Percentiles rank a stretch among this genome's conserved stretches.
Conservation (phyloP, 805 yeast genomes). For the Saccharomycopsis sp. region DNA sequence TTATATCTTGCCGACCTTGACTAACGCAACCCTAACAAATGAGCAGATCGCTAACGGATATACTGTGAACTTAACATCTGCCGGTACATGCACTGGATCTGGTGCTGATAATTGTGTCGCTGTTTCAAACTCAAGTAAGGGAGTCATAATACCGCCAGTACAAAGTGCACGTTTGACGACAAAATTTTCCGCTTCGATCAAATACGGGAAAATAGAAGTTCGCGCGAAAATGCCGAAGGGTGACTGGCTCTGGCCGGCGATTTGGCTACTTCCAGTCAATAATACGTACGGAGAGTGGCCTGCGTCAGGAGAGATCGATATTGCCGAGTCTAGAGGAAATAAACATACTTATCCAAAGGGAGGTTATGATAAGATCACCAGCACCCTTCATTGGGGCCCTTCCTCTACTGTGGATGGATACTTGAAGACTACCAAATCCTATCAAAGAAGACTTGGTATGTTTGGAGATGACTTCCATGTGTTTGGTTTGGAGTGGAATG, state of each 20-base stretch:
- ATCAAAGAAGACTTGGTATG: not conserved
- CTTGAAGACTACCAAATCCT: not conserved
- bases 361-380: not conserved
- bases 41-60: not conserved
- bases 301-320: not conserved
- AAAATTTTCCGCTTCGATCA: not conserved
- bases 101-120: not conserved
- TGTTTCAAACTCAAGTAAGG: not conserved
- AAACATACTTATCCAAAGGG: not conserved
- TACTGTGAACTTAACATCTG: not conserved
- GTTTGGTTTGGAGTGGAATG: not conserved
- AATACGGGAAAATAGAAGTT: not conserved
- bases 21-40: not conserved
- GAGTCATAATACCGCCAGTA: not conserved
- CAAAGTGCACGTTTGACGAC: not conserved
- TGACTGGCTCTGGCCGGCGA: constrained; percentile 1
- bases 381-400: constrained; percentile 2
- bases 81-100: not conserved
- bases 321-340: constrained; percentile 1
- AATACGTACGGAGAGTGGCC: not conserved
- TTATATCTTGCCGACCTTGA: not conserved
- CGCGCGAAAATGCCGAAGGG: constrained; percentile 1
- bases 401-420: not conserved
- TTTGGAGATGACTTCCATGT: not conserved
- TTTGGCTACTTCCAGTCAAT: not conserved